phyloP scores from a whole-genome alignment of 768 basidiomycete genomes.

The Rhodotorula kratochvilovae region DNA sequence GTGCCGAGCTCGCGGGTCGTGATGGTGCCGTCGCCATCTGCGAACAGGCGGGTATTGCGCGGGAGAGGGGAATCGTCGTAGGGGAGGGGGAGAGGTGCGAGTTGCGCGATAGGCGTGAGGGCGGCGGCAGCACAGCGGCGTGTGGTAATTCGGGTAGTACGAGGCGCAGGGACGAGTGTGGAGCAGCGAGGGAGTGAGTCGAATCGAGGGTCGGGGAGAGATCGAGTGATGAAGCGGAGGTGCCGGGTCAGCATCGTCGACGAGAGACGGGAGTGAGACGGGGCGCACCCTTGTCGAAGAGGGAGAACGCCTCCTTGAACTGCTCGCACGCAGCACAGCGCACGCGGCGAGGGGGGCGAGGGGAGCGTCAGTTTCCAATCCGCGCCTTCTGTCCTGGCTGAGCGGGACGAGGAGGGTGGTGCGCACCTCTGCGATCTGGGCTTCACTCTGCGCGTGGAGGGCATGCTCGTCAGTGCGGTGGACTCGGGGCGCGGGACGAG shows the following conservation, averaged over 20 bases:
- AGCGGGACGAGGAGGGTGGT: background rate
- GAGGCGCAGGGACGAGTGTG: too few species aligned
- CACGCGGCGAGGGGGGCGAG: background rate
- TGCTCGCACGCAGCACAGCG: slow-evolving; percentile 52
- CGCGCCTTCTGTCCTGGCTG: too few species aligned
- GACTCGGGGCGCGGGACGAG: too few species aligned
- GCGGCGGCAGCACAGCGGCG: too few species aligned
- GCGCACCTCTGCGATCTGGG: slow-evolving; percentile 35
- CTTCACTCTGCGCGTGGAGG: slow-evolving; percentile 10
- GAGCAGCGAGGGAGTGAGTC: background rate
- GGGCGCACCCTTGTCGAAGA: slow-evolving; percentile 56
- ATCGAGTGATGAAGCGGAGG: background rate
- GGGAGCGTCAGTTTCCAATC: background rate
- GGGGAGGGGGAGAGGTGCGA: background rate
- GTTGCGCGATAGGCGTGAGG: background rate
- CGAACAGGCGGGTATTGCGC: too few species aligned
- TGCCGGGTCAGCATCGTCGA: background rate
- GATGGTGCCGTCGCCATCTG: slow-evolving; percentile 90
- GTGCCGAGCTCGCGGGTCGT: slow-evolving; percentile 81
- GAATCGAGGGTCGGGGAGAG: background rate
- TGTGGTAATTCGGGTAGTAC: too few species aligned
- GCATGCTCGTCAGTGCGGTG: background rate
- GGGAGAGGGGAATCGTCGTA: background rate
- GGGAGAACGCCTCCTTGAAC: slow-evolving; percentile 98
- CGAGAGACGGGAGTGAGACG: too few species aligned